Evolutionary conservation across 192 early-diverging fungal species (phyloP), one percentile per base, ranked within the genome.

Genomic region (Backusella australiensis): DNA sequence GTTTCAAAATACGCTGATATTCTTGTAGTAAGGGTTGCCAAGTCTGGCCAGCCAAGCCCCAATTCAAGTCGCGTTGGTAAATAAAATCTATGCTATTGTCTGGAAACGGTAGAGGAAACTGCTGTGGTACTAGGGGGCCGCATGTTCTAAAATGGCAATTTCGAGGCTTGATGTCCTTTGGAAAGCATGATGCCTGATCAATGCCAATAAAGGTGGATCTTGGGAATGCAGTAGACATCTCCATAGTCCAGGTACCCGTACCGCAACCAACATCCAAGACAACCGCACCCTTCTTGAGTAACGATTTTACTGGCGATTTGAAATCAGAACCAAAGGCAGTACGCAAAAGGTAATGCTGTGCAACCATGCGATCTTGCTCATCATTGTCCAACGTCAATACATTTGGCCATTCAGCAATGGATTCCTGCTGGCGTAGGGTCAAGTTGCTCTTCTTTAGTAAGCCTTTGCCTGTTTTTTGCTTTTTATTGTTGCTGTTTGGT

Each of bases 1-100:
- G 88, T 66, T 86, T 86, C 26, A 87, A 56, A n/a, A 89, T 84
- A 19, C 88, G 80, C 4, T 80, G 52, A 17, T 84, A 77, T 73
- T 89, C 80, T 56, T 78, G 72, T 17, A 81, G 53, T 23, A 84
- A 42, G 0, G 59, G 77, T 38, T 44, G 65, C 83, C 83, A 84
- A 23, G 72, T 73, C 5, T 74, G 73, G 12, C 74, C 35, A n/a
- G 38, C 21, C 56, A 79, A 53, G 26, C 71, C 74, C 77, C 74
- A 76, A 35, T 79, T 79, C 39, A 82, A 36, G 46, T 79, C 77
- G 39, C 81, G 59, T 53, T 82, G 81, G 34, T 76, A 79, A 49
- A 82, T 76, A 38, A 65, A 82, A 26, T 78, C 81, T 42, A 82
- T 74, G 70, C 75, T 82, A 46, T 79, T 77, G 49, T 82, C 81